Base-by-base conservation (phyloP, 176 grass and related monocot species). In the Phragmites australis region DNA sequence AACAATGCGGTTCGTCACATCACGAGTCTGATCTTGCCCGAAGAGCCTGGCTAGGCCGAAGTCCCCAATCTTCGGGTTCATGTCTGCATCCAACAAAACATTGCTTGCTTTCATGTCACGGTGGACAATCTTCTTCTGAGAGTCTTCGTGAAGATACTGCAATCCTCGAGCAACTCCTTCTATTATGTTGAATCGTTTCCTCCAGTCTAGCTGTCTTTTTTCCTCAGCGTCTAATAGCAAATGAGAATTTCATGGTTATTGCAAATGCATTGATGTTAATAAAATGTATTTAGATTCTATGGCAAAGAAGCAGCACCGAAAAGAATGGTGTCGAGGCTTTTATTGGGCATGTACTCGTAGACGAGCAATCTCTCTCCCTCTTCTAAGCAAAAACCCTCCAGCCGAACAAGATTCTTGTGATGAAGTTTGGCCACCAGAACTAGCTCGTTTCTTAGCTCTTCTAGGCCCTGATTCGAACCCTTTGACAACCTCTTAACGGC, bases 61-160 rank as follows among this genome's bases (percentile, higher is more conserved):
- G 39, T 89, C 87, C 1, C 61, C 70, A 9, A 89, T 89, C 53
- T 89, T 89, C 17, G 76, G 76, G 70, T 55, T 89, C 76, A 85
- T 81, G 30, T 85, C 13, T 1, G 16, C 34, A 30, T 85, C 82
- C 5, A 81, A 39, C 6, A 90, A 50, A 37, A 89, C 10, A 1
- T 85, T 85, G 71, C 88, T 86, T 0, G 83, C 64, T 66, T 86
- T 81, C 77, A 86, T 6, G 30, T 81, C 84, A 2, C 70, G 77
- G 41, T 81, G 84, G 29, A 89, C 32, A 8, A 89, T 82, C 21
- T 81, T 80, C 45, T 49, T 51, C 8, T 81, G 77, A 25, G 88
- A 89, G 8, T 89, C 82, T 31, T 89, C 73, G 21, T 86, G 88
- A 58, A 85, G 82, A 60, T 89, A 89, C 3, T 81, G 82, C 71